phyloP scores from a whole-genome alignment of 2,329 filamentous ascomycete species.

The Pseudomassariella vexata region DNA sequence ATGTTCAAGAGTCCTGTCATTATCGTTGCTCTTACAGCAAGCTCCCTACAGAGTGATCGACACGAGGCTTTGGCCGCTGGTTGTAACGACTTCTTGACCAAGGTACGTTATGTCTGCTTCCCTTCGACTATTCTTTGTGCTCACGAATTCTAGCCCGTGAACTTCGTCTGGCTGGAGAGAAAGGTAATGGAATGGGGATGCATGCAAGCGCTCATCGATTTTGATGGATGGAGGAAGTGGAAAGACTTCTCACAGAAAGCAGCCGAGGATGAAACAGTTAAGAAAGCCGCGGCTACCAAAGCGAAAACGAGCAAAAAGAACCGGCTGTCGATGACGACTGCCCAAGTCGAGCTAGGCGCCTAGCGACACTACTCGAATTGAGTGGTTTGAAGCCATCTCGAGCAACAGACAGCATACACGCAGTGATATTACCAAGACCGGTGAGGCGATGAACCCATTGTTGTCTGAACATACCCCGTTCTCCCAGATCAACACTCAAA shows the following conservation, averaged over 20 bases:
- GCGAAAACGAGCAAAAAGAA: conserved; percentile 37
- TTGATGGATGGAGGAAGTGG: conserved; percentile 97
- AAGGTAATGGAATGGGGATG: conserved; percentile 99
- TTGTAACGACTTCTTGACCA: conserved; percentile 97
- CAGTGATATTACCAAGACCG: no score
- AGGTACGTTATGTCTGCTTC: conserved; percentile 50
- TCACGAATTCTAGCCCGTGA: conserved; percentile 66
- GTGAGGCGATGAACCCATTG: no score
- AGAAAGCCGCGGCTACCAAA: conserved; percentile 30
- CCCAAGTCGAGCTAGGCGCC: no score
- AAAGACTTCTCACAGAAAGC: conserved; percentile 65
- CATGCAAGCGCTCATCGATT: conserved; percentile 98
- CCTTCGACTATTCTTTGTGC: conserved; percentile 3
- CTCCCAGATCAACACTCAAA: no score
- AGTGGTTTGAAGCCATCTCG: no score
- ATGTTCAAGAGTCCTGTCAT: conserved; percentile 96
- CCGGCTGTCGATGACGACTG: conserved; percentile 30
- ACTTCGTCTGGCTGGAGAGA: conserved; percentile 93
- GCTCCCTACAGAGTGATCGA: conserved; percentile 87
- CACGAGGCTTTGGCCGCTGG: conserved; percentile 92
- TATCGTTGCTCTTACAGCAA: conserved; percentile 93
- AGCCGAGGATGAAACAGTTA: conserved; percentile 35
- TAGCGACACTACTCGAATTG: no score
- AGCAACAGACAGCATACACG: no score
- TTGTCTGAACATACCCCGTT: no score